Evolutionary conservation across 2,329 filamentous ascomycete genomes (phyloP), one percentile per base, ranked within the genome.

Genomic region (Phaeosphaeriaceae sp.): DNA sequence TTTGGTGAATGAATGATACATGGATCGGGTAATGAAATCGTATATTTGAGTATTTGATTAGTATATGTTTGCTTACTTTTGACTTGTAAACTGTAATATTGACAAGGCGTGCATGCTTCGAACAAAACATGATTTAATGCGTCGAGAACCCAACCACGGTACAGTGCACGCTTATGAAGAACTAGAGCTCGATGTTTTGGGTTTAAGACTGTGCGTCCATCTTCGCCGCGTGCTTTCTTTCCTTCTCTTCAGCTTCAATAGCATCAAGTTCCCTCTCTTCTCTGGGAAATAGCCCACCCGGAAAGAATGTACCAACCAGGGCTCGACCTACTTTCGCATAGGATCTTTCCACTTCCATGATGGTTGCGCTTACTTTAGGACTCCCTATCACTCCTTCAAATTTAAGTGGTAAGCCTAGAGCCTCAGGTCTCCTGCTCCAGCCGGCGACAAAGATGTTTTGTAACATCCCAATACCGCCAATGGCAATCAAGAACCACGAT

Each of bases 391-490:
- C 49, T 9, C 30, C 46, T 26, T 35, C 34, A 23, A 42, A 56
- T 17, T 53, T 49, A n/a, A 60, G 44, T 6, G 46, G 59, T 9
- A 60, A 6, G 4, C 57, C 56, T 15, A 54, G 34, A 2, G 45
- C 47, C 21, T 47, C 48, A 4, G 50, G 42, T 11, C 34, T 32
- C 20, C 58, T 42, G 17, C 49, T 46, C 52, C 51, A 50, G 17
- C 58, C 55, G 15, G 59, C 57, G 4, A 62, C 52, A 32, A 62
- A 46, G 4, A 58, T 46, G 35, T 61, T 64, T 38, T 66, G 61
- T 23, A 63, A 11, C 36, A 63, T 66, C 9, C 61, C 61, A 8
- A 64, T 47, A 13, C 42, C 47, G 13, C 61, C 63, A 16, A 64
- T 51, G 3, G 45, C 51, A 11, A 65, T 39, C 6, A 65, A 46